Percentiles rank a stretch among this genome's conserved stretches.
Evolutionary conservation across 1,284 basidiomycete species (phyloP).

Genomic region (Rhizoctonia solani): DNA sequence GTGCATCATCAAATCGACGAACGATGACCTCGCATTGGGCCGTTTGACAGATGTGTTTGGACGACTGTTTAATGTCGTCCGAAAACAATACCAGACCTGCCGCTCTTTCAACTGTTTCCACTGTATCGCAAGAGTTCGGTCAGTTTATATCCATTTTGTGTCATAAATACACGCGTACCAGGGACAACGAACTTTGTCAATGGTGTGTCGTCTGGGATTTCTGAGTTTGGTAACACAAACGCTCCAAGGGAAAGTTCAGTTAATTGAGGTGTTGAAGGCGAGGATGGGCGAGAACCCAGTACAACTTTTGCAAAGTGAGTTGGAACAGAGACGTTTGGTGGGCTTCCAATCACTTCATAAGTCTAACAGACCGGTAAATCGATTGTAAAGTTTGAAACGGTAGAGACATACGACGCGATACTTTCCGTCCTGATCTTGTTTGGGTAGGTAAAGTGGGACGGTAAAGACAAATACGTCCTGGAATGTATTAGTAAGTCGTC

Average conservation of each 20-base stretch:
- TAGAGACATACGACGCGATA: conserved; percentile 80
- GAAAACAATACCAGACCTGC: conserved; percentile 91
- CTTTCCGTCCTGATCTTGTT: conserved; percentile 83
- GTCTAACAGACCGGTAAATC: conserved; percentile 52
- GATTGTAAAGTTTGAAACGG: neutral
- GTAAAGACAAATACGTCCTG: conserved; percentile 98
- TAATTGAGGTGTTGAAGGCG: conserved; percentile 69
- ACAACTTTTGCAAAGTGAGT: conserved; percentile 99
- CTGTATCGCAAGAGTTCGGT: conserved; percentile 47
- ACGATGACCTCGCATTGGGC: conserved; percentile 85
- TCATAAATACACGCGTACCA: conserved; percentile 53
- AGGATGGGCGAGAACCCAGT: conserved; percentile 74
- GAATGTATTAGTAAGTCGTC: conserved; percentile 83
- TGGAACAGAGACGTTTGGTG: conserved; percentile 88
- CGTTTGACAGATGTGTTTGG: conserved; percentile 86
- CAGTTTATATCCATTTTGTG: neutral
- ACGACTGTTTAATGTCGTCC: conserved; percentile 74
- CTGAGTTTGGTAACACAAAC: conserved; percentile 91
- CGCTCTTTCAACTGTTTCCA: conserved; percentile 89
- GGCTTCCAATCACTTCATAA: conserved; percentile 92
- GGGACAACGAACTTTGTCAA: conserved; percentile 81
- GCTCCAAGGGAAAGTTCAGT: conserved; percentile 84
- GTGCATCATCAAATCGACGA: conserved; percentile 84
- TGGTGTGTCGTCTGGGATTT: conserved; percentile 82
- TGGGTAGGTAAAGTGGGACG: conserved; percentile 94